These are phyloP conservation scores for Rhodotorula toruloides DNA, from an alignment of 768 basidiomycete species.

Conservation along the genomic window DNA sequence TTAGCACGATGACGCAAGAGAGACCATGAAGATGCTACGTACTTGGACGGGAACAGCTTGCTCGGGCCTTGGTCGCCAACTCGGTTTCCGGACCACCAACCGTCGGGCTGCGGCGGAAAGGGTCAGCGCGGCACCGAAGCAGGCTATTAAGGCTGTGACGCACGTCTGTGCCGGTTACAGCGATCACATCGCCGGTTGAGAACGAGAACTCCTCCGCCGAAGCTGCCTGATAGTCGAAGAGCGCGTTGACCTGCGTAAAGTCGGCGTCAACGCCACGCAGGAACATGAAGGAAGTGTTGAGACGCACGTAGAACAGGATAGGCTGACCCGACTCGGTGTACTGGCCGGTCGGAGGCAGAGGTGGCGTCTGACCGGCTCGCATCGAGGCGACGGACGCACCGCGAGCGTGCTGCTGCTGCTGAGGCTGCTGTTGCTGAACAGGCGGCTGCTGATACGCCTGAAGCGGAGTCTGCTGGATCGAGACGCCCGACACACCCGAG, in stretches of 20 bases:
- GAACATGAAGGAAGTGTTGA: background rate
- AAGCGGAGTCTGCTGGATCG: slow-evolving; percentile 35
- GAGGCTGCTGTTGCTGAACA: slow-evolving; percentile 7
- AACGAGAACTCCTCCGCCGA: slow-evolving; percentile 95
- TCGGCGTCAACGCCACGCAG: background rate
- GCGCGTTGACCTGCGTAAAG: slow-evolving; percentile 65
- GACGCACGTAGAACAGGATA: slow-evolving; percentile 69
- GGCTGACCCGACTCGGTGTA: slow-evolving; percentile 74
- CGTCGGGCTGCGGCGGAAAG: slow-evolving; percentile 52
- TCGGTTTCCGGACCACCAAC: slow-evolving; percentile 97
- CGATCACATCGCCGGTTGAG: slow-evolving; percentile 89
- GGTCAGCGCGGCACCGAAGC: background rate
- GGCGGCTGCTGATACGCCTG: slow-evolving; percentile 19
- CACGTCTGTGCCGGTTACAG: slow-evolving; percentile 85
- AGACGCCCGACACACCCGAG: slow-evolving; percentile 19
- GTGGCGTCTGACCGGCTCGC: background rate
- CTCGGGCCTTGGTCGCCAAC: slow-evolving; percentile 30
- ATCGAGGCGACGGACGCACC: slow-evolving; percentile 42
- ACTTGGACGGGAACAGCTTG: slow-evolving; percentile 44
- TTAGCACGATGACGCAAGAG: background rate
- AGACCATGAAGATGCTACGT: background rate
- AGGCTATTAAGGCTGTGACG: background rate
- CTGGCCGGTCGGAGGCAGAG: slow-evolving; percentile 55
- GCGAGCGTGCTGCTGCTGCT: slow-evolving; percentile 43
- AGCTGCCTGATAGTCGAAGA: slow-evolving; percentile 78